Percentiles rank a stretch among this genome's conserved stretches.
phyloP scores from a whole-genome alignment of 2,329 filamentous ascomycete species.

The Stemphylium beticola region DNA sequence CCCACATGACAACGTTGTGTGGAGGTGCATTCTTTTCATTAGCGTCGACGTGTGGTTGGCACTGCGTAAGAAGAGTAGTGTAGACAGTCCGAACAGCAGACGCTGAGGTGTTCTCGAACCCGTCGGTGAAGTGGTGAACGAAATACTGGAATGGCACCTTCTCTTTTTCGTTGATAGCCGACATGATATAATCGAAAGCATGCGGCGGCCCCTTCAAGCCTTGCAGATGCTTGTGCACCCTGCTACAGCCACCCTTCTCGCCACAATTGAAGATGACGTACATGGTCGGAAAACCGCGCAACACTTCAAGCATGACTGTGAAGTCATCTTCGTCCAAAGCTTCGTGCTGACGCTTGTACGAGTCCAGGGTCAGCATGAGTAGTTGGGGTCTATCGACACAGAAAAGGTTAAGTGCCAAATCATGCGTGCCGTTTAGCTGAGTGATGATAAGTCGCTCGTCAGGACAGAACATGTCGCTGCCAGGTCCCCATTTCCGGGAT shows the following conservation, averaged over 20 bases:
- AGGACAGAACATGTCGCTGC: conserved; percentile 52
- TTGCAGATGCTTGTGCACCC: conserved; percentile 60
- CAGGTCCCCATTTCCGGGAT: conserved; percentile 38
- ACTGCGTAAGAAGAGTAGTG: conserved; percentile 21
- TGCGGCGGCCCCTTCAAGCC: conserved; percentile 45
- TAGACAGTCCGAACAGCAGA: conserved; percentile 28
- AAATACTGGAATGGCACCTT: conserved; percentile 49
- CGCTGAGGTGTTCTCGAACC: conserved; percentile 9
- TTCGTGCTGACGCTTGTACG: conserved; percentile 56
- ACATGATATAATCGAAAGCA: conserved; percentile 33
- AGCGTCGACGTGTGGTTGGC: conserved; percentile 15
- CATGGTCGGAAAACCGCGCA: conserved; percentile 40
- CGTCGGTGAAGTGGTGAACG: conserved; percentile 35
- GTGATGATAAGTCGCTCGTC: conserved; percentile 53
- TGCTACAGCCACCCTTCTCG: conserved; percentile 53
- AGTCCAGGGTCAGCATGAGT: conserved; percentile 56
- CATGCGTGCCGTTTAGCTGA: conserved; percentile 51
- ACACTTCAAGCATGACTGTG: conserved; percentile 44
- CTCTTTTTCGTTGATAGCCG: conserved; percentile 20
- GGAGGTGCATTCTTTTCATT: conserved; percentile 41
- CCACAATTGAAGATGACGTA: conserved; percentile 58
- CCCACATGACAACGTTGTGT: conserved; percentile 57
- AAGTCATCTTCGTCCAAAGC: conserved; percentile 52
- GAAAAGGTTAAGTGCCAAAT: conserved; percentile 58
- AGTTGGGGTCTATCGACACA: conserved; percentile 57